phyloP scores from a whole-genome alignment of 768 basidiomycete species.

The Lactifluus piperatus region DNA sequence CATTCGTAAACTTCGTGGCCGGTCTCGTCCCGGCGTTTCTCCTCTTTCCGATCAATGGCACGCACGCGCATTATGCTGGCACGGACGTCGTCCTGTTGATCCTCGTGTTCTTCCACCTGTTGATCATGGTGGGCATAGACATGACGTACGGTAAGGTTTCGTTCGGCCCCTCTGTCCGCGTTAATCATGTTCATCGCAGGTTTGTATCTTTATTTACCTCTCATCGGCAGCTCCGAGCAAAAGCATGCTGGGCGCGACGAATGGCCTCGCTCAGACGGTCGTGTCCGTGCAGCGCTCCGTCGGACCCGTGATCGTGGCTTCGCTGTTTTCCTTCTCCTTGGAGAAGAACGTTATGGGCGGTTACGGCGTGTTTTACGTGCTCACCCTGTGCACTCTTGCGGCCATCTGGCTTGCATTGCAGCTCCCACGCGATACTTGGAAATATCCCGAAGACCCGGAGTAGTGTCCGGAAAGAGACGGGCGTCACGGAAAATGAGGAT shows the following conservation, averaged over 20 bases:
- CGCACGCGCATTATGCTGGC: neutral
- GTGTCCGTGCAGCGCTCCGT: constrained; percentile 38
- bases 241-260: constrained; percentile 37
- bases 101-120: neutral
- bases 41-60: neutral
- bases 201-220: constrained; percentile 26
- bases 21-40: neutral
- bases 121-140: neutral
- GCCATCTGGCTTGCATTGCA: neutral
- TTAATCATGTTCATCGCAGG: too few relatives aligned
- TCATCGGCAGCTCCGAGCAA: constrained; percentile 22
- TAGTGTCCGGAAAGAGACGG: too few relatives aligned
- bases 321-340: constrained; percentile 28
- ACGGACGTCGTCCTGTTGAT: neutral
- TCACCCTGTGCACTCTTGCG: neutral
- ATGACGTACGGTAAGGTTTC: neutral
- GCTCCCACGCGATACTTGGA: neutral
- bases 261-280: too few relatives aligned
- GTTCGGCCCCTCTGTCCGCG: neutral
- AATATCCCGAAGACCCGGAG: neutral
- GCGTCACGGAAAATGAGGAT: neutral
- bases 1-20: neutral
- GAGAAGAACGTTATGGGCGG: constrained; percentile 34
- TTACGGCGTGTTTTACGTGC: constrained; percentile 23
- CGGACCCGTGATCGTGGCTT: constrained; percentile 43